Conservation (phyloP, 495 filamentous ascomycete species). For the Filosporella fistucella region DNA sequence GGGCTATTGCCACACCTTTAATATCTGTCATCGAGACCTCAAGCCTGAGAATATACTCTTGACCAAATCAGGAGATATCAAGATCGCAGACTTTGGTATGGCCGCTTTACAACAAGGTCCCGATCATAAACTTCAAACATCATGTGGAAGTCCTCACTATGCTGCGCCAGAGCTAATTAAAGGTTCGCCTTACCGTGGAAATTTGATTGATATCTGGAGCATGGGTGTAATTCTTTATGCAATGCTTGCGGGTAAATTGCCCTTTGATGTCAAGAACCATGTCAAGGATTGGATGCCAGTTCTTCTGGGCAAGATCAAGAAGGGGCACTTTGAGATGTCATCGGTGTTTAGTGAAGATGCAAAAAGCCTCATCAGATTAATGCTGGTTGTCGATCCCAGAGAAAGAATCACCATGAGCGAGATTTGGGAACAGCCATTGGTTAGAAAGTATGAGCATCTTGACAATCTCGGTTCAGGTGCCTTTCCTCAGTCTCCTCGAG, state of each 20-base stretch:
- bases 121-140: slow-evolving; percentile 70
- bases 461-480: slow-evolving; percentile 39
- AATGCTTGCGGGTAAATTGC: slow-evolving; percentile 71
- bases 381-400: slow-evolving; percentile 69
- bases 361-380: slow-evolving; percentile 69
- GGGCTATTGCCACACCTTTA: slow-evolving; percentile 86
- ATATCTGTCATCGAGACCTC: slow-evolving; percentile 92
- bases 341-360: slow-evolving; percentile 61
- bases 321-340: slow-evolving; percentile 70
- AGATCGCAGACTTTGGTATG: slow-evolving; percentile 97
- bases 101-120: slow-evolving; percentile 79
- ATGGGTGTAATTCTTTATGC: slow-evolving; percentile 88
- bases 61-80: slow-evolving; percentile 65
- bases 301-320: slow-evolving; percentile 63
- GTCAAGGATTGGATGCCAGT: slow-evolving; percentile 29
- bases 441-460: slow-evolving; percentile 74
- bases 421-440: slow-evolving; percentile 80
- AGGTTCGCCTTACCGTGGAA: slow-evolving; percentile 69
- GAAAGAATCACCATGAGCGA: slow-evolving; percentile 69
- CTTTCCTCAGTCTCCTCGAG: slow-evolving; percentile 14
- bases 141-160: slow-evolving; percentile 95
- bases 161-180: slow-evolving; percentile 87
- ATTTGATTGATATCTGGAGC: slow-evolving; percentile 88
- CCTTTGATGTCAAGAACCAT: slow-evolving; percentile 67
- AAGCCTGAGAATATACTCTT: slow-evolving; percentile 97